Percentiles rank a stretch among this genome's conserved stretches.
phyloP scores from a whole-genome alignment of 169 alveolate genomes.

The Eimeria tenella region DNA sequence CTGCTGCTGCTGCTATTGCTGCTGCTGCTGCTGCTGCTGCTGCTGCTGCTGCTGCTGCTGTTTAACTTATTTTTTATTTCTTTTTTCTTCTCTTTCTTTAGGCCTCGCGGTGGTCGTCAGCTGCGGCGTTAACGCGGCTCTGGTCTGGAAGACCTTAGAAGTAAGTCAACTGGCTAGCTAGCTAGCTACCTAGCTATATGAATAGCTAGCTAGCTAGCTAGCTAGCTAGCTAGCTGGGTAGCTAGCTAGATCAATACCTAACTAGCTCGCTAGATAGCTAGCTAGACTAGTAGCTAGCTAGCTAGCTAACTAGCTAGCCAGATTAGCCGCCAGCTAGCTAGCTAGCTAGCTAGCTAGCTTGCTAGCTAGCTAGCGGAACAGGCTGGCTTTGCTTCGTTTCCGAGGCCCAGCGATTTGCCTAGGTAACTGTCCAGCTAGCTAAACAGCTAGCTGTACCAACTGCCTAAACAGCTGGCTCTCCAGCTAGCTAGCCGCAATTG shows the following conservation, averaged over 20 bases:
- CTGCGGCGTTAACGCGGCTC: conserved; percentile 29
- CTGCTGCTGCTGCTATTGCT: neutral
- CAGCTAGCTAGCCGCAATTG: neutral
- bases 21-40: neutral
- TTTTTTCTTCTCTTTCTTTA: neutral
- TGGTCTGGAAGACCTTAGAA: neutral
- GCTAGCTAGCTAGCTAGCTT: too few relatives aligned
- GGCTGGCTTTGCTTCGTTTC: too few relatives aligned
- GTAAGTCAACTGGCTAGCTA: neutral
- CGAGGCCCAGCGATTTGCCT: too few relatives aligned
- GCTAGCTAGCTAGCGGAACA: too few relatives aligned
- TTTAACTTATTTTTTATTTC: neutral
- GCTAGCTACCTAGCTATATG: neutral
- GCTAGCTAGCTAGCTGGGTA: neutral
- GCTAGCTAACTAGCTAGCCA: too few relatives aligned
- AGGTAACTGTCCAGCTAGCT: too few relatives aligned
- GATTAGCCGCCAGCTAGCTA: too few relatives aligned
- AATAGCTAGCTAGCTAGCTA: neutral
- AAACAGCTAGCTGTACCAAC: too few relatives aligned
- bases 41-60: neutral
- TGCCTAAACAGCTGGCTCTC: too few relatives aligned
- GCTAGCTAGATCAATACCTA: neutral
- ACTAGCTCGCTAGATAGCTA: neutral
- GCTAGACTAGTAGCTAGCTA: too few relatives aligned
- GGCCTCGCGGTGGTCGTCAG: neutral